Percentiles rank a stretch among this genome's conserved stretches.
phyloP scores from a whole-genome alignment of 1,139 yeast species.

The Meyerozyma elateridarum region DNA sequence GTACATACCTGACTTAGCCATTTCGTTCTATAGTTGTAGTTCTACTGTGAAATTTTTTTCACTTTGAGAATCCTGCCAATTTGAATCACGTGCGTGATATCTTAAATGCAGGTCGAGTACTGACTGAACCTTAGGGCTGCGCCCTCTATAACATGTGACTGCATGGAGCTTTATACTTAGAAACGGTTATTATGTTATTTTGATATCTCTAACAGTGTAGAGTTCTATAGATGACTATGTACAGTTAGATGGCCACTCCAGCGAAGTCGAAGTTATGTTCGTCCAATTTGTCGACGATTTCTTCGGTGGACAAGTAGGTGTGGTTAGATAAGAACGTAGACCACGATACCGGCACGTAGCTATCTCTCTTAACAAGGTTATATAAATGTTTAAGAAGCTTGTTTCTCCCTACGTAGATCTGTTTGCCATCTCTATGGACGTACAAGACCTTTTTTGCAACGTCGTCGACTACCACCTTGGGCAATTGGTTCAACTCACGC shows the following conservation, averaged over 20 bases:
- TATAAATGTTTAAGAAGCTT: constrained; percentile 52
- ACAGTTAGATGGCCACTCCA: constrained; percentile 17
- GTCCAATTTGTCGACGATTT: constrained; percentile 38
- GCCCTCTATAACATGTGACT: constrained; percentile 3
- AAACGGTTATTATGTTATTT: neutral
- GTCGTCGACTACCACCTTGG: constrained; percentile 29
- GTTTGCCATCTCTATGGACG: constrained; percentile 43
- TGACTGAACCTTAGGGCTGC: neutral
- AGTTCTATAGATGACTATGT: neutral
- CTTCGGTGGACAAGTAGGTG: constrained; percentile 35
- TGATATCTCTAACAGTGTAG: constrained; percentile 6
- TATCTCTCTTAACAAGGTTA: constrained; percentile 46
- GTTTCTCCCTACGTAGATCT: constrained; percentile 59
- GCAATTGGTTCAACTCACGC: constrained; percentile 22
- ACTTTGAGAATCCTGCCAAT: neutral
- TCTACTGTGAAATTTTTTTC: constrained; percentile 10
- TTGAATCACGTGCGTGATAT: neutral
- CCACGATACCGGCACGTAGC: constrained; percentile 41
- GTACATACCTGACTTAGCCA: constrained; percentile 64
- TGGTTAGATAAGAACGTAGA: constrained; percentile 40
- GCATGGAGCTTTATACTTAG: neutral
- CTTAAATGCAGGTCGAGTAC: too few species aligned
- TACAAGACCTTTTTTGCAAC: constrained; percentile 42
- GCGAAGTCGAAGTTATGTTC: constrained; percentile 31
- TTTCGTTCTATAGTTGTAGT: constrained; percentile 23